Percentiles rank a stretch among this genome's conserved stretches.
phyloP scores from a whole-genome alignment of 306 rosid genomes.

The Trifolium fragiferum region DNA sequence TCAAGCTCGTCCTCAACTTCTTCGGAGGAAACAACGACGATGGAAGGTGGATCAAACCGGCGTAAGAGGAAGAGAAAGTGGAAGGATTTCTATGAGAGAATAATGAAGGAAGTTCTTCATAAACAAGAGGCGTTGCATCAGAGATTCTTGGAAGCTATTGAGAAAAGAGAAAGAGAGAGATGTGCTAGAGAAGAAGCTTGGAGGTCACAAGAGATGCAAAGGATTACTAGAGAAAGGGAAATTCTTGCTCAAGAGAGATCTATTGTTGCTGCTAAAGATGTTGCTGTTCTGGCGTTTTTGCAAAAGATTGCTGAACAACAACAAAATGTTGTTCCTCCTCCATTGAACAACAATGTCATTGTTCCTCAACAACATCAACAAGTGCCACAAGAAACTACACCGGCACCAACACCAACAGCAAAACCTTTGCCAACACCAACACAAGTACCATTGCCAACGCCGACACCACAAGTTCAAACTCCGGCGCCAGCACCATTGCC shows the following conservation, averaged over 20 bases:
- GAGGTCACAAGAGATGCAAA: conserved; percentile 77
- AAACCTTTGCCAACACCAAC: not conserved
- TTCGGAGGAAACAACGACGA: conserved; percentile 55
- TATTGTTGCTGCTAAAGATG: conserved; percentile 70
- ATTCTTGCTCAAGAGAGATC: conserved; percentile 79
- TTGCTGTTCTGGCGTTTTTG: conserved; percentile 74
- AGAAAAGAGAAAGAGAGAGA: conserved; percentile 73
- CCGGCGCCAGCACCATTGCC: not conserved
- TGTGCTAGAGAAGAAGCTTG: conserved; percentile 73
- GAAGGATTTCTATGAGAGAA: conserved; percentile 82
- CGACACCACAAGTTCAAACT: not conserved
- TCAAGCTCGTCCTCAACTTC: conserved; percentile 74
- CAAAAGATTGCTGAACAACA: conserved; percentile 79
- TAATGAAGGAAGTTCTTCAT: conserved; percentile 75
- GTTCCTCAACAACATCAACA: not conserved
- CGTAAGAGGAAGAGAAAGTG: conserved; percentile 82
- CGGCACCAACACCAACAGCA: not conserved
- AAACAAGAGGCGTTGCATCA: conserved; percentile 83
- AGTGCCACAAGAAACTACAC: not conserved
- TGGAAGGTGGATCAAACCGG: conserved; percentile 39
- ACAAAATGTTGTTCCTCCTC: conserved; percentile 37
- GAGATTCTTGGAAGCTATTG: conserved; percentile 81
- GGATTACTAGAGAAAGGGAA: conserved; percentile 69
- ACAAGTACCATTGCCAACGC: not conserved
- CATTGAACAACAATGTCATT: conserved; percentile 14